Evolutionary conservation across 208 protist species (phyloP), one percentile per base, ranked within the genome.

Genomic region (Leishmania amazonensis): DNA sequence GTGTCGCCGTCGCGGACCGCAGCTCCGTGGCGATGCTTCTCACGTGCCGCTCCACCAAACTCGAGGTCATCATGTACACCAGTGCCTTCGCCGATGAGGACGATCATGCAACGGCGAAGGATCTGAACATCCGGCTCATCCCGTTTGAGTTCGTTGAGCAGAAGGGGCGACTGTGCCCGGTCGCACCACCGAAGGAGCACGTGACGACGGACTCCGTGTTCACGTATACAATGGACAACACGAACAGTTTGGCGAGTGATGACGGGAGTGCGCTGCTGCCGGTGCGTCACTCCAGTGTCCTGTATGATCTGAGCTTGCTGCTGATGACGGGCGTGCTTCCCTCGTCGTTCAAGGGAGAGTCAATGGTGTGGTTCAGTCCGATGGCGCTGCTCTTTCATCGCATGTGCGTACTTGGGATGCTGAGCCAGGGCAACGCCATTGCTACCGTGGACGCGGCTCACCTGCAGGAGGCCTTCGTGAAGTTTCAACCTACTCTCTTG

Each of bases 91-190:
- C 76, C 0, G 90, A 93, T 67, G 87, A 92, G 24, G 89, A 85
- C 42, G 93, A 97, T 72, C 76, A 86, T 54, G 80, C 76, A 4
- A 80, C 88, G 6, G 95, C 93, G 24, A 93, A 94, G 74, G 93
- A 97, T 75, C 81, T 98, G 28, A 96, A 93, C 85, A 96, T 98
- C 81, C 62, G 81, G 19, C 89, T 98, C 45, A 58, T 97, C 38
- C 86, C 90, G 8, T 94, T 89, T 68, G 88, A 92, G 77, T 88
- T 81, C 35, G 82, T 97, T 6, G 91, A 93, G 77, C 79, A 88
- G 70, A 88, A 90, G 60, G 95, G 95, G 21, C 86, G 91, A 3
- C 77, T 83, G 24, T 81, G 85, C 38, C 74, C 81, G 54, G 71
- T 79, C 24, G 45, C 84, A 17, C 77, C 87, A 35, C 65, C 38